A percentile compares a stretch with the other conserved stretches of the same genome.
These are phyloP conservation scores for Clohesyomyces aquaticus DNA, from an alignment of 495 filamentous ascomycete species.

Conservation along the genomic window DNA sequence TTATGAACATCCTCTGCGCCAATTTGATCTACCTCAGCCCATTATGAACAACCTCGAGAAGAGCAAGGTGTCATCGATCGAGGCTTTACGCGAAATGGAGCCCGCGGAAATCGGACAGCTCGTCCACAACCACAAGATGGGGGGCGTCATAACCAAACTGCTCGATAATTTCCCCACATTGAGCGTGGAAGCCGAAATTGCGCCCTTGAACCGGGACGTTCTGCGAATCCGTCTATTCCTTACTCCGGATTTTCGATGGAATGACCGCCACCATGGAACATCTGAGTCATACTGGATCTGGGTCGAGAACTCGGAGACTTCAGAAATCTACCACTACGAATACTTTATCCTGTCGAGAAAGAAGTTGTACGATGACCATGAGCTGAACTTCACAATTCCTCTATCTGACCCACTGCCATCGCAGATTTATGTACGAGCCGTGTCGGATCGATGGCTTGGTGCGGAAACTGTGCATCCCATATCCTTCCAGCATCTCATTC, in stretches of 20 bases:
- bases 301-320: conserved; percentile 98
- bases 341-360: conserved; percentile 88
- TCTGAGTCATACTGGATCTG: conserved; percentile 98
- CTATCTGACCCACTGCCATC: conserved; percentile 88
- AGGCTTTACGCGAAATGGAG: conserved; percentile 89
- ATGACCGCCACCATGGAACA: conserved; percentile 89
- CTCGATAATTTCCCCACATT: conserved; percentile 92
- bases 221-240: conserved; percentile 82
- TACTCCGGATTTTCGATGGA: conserved; percentile 91
- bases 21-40: conserved; percentile 87
- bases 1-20: conserved; percentile 90
- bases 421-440: conserved; percentile 92
- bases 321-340: conserved; percentile 97
- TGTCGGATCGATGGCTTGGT: conserved; percentile 95
- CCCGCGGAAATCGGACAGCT: conserved; percentile 84
- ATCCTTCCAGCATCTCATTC: conserved; percentile 96
- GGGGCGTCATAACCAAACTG: conserved; percentile 74
- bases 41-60: conserved; percentile 81
- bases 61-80: conserved; percentile 70
- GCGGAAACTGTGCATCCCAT: conserved; percentile 95
- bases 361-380: conserved; percentile 91
- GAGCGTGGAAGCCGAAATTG: conserved; percentile 88
- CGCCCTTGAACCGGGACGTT: conserved; percentile 92
- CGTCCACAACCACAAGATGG: conserved; percentile 88
- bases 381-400: conserved; percentile 97